Evolutionary conservation across 169 alveolate species (phyloP).

Genomic region (Plasmodium chabaudi): DNA sequence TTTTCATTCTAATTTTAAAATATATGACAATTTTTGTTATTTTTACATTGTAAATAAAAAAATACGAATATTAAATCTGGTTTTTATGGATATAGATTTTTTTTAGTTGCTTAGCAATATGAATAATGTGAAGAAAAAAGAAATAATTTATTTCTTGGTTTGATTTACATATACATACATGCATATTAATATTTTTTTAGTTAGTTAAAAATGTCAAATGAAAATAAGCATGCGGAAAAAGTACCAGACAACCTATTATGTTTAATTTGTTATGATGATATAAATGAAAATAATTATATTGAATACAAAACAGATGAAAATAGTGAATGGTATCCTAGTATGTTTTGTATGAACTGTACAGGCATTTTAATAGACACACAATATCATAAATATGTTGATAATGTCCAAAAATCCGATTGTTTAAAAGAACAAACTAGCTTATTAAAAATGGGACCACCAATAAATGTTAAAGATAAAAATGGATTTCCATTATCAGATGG

Average conservation of each 20-base stretch:
- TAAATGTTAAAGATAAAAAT: slow-evolving; percentile 82
- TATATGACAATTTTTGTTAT: no score
- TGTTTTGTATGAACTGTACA: slow-evolving; percentile 79
- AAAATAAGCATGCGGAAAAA: slow-evolving; percentile 25
- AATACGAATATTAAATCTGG: neutral
- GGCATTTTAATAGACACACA: slow-evolving; percentile 79
- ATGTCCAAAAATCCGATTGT: slow-evolving; percentile 83
- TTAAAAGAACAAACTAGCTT: slow-evolving; percentile 82
- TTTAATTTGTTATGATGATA: slow-evolving; percentile 80
- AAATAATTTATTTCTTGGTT: neutral
- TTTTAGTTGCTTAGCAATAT: neutral
- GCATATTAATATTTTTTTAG: no score
- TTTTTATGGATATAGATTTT: neutral
- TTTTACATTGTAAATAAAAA: no score
- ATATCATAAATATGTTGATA: slow-evolving; percentile 83
- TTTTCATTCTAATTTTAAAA: no score
- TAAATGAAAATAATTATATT: slow-evolving; percentile 78
- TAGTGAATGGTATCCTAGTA: slow-evolving; percentile 79
- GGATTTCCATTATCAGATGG: slow-evolving; percentile 86
- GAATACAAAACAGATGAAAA: slow-evolving; percentile 74
- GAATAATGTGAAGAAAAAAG: neutral
- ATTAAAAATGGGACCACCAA: slow-evolving; percentile 86
- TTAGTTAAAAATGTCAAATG: slow-evolving; percentile 13
- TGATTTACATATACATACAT: neutral
- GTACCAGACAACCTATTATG: slow-evolving; percentile 72